A percentile compares a stretch with the other conserved stretches of the same genome.
These are phyloP conservation scores for Wickerhamomyces bovis DNA, from an alignment of 805 yeast species.

Conservation along the genomic window DNA sequence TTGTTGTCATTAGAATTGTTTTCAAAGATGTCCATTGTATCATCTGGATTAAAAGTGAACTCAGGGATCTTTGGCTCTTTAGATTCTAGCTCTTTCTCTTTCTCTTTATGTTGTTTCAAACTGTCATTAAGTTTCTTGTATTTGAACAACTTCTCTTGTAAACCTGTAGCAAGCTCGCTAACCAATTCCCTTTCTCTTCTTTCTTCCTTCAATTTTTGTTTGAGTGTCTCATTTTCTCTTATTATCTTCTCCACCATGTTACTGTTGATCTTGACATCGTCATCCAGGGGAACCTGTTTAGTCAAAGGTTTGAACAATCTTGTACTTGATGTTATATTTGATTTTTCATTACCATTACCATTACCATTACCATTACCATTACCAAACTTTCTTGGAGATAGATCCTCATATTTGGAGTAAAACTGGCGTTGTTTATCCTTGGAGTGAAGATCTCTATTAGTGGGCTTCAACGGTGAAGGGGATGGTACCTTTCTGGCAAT, in stretches of 20 bases:
- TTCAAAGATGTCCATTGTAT: conserved; percentile 14
- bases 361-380: no score
- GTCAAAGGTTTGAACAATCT: conserved; percentile 17
- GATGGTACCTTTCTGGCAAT: conserved; percentile 13
- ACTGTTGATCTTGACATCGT: conserved; percentile 30
- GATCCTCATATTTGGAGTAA: conserved; percentile 16
- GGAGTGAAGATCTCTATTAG: neutral
- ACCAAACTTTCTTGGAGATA: conserved; percentile 16
- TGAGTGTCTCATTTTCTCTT: conserved; percentile 30
- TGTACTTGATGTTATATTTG: conserved; percentile 13
- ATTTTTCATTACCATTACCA: conserved; percentile 7
- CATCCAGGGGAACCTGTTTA: conserved; percentile 18
- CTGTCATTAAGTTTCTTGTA: conserved; percentile 28
- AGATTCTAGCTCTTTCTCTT: conserved; percentile 3
- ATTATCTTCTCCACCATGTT: conserved; percentile 33
- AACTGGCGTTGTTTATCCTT: conserved; percentile 17
- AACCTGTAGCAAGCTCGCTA: conserved; percentile 26
- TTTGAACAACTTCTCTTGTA: conserved; percentile 30
- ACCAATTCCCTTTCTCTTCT: conserved; percentile 26
- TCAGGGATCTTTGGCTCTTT: neutral
- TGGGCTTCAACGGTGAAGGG: neutral
- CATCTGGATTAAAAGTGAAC: conserved; percentile 11
- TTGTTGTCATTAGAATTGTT: conserved; percentile 1
- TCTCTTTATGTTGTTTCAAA: conserved; percentile 18
- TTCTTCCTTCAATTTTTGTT: conserved; percentile 26